Conservation (phyloP, 2,329 filamentous ascomycete genomes). For the Ramichloridium luteum region DNA sequence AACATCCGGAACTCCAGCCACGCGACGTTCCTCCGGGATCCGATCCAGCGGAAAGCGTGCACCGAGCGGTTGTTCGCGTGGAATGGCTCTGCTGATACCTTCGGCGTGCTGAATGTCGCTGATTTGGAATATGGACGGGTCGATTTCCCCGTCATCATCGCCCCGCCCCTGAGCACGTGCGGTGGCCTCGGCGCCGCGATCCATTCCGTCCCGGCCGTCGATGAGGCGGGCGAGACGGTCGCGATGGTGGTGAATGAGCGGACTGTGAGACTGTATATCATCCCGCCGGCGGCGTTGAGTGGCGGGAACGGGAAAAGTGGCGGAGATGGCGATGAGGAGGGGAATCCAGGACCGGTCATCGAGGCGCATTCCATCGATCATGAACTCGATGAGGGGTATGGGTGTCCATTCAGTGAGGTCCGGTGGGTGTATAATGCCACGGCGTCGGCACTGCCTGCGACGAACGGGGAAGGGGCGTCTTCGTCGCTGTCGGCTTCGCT, state of each 20-base stretch:
- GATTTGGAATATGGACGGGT: conserved; percentile 26
- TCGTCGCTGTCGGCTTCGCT: conserved; percentile 14
- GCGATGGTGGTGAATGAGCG: conserved; percentile 29
- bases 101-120: conserved; percentile 23
- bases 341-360: too few relatives aligned
- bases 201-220: conserved; percentile 24
- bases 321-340: conserved; percentile 17
- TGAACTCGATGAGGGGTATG: conserved; percentile 27
- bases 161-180: conserved; percentile 25
- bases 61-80: conserved; percentile 27
- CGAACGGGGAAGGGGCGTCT: too few relatives aligned
- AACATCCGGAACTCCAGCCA: conserved; percentile 29
- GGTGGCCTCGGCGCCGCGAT: conserved; percentile 27
- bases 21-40: conserved; percentile 25
- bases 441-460: too few relatives aligned
- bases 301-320: too few relatives aligned
- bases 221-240: conserved; percentile 26
- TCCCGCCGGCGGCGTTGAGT: conserved; percentile 14
- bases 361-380: conserved; percentile 29
- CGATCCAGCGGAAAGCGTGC: conserved; percentile 12
- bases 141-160: conserved; percentile 28
- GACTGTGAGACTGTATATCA: conserved; percentile 25
- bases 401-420: conserved; percentile 26
- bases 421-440: conserved; percentile 25
- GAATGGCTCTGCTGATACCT: conserved; percentile 27